A percentile compares a stretch with the other conserved stretches of the same genome.
phyloP scores from a whole-genome alignment of 2,329 filamentous ascomycete genomes.

The Purpureocillium takamizusanense region DNA sequence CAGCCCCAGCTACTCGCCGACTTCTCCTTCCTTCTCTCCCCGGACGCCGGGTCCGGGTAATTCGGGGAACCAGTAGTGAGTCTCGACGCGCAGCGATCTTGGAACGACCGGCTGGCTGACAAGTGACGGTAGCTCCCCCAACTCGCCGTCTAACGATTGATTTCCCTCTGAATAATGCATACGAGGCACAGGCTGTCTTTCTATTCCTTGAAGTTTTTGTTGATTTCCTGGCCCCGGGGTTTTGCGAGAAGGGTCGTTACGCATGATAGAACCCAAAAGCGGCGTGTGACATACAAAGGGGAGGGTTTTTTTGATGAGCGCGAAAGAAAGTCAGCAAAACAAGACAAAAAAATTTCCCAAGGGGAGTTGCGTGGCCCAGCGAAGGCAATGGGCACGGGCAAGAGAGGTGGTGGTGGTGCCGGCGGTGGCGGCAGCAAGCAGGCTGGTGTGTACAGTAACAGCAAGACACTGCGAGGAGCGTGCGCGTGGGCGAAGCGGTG shows the following conservation, averaged over 20 bases:
- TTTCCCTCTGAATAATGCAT: conserved; percentile 23
- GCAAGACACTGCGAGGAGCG: background rate
- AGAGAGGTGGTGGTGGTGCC: too few species aligned
- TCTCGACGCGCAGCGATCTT: background rate
- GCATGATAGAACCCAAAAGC: conserved; percentile 4
- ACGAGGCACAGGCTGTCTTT: conserved; percentile 21
- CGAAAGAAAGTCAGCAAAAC: background rate
- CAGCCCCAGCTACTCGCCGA: conserved; percentile 65
- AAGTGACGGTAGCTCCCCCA: conserved; percentile 29
- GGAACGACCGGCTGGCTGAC: background rate
- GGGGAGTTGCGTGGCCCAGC: too few species aligned
- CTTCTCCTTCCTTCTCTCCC: conserved; percentile 37
- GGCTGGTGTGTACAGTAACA: conserved; percentile 1
- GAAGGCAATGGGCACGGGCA: background rate
- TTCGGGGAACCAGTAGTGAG: conserved; percentile 33
- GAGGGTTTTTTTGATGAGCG: background rate
- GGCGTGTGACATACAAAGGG: conserved; percentile 1
- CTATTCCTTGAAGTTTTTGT: conserved; percentile 12
- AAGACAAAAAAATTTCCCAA: background rate
- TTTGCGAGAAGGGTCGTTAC: background rate
- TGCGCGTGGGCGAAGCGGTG: too few species aligned
- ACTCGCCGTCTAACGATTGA: conserved; percentile 32
- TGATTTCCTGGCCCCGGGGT: background rate
- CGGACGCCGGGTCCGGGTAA: conserved; percentile 33
- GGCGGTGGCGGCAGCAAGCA: background rate